phyloP scores from a whole-genome alignment of 176 grass and related monocot species.

The Oryza rufipogon region DNA sequence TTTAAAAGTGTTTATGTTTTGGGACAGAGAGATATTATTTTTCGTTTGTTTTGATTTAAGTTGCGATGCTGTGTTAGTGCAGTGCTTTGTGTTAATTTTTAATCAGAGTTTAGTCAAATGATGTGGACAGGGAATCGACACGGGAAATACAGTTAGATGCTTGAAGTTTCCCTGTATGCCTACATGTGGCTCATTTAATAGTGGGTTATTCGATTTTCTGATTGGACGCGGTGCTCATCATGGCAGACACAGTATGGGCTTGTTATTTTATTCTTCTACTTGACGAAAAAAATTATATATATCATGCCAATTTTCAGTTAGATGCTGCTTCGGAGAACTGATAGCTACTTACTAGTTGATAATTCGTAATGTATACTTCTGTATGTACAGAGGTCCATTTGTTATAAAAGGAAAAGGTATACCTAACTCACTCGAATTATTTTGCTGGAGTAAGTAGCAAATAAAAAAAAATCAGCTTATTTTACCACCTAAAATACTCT shows the following conservation, averaged over 20 bases:
- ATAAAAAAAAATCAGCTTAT: neutral
- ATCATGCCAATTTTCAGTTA: neutral
- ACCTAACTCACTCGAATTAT: too few species aligned
- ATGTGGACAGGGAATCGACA: constrained; percentile 24
- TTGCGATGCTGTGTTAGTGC: neutral
- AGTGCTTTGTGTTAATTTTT: neutral
- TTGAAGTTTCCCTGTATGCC: neutral
- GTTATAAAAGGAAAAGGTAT: too few species aligned
- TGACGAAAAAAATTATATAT: neutral
- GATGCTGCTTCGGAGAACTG: neutral
- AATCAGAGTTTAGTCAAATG: constrained; percentile 3
- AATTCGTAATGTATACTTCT: neutral
- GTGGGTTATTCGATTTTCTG: neutral
- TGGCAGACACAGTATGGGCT: neutral
- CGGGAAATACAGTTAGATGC: neutral
- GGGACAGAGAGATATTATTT: too few species aligned
- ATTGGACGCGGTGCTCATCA: neutral
- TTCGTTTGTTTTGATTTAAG: neutral
- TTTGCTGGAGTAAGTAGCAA: too few species aligned
- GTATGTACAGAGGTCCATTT: too few species aligned
- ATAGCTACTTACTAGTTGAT: neutral
- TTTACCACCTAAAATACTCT: neutral
- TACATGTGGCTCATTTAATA: neutral
- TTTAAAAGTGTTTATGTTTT: too few species aligned
- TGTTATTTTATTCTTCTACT: neutral